A percentile compares a stretch with the other conserved stretches of the same genome.
Evolutionary conservation across 345 rosid genomes (phyloP).

Genomic region (Ceriops zippeliana): DNA sequence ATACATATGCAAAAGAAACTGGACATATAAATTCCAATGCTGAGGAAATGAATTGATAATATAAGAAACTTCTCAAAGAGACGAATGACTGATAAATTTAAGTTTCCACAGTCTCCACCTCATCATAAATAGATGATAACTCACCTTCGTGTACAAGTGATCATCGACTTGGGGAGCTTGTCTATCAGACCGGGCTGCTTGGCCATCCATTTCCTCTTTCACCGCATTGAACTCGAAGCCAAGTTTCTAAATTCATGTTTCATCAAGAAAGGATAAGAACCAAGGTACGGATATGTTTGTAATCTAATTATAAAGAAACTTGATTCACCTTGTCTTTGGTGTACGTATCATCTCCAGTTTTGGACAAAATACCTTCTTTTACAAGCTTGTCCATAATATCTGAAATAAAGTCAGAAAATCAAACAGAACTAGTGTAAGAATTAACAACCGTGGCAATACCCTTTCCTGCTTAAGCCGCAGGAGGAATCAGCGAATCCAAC

Average conservation of each 20-base stretch:
- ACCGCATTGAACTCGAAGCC: conserved; percentile 55
- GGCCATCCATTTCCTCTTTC: conserved; percentile 68
- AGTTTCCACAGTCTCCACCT: neutral
- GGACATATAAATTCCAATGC: too few species aligned
- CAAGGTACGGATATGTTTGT: neutral
- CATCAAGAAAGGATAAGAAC: conserved; percentile 1
- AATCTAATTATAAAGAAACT: neutral
- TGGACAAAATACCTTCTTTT: conserved; percentile 57
- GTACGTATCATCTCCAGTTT: conserved; percentile 60
- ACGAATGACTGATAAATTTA: neutral
- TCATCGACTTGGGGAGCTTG: conserved; percentile 50
- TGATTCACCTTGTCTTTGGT: conserved; percentile 46
- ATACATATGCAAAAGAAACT: too few species aligned
- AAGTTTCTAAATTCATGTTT: conserved; percentile 36
- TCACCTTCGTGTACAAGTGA: conserved; percentile 74
- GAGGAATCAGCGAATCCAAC: conserved; percentile 17
- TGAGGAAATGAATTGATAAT: too few species aligned
- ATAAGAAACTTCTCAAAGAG: too few species aligned
- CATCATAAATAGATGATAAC: conserved; percentile 5
- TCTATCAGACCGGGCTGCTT: conserved; percentile 26
- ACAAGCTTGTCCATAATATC: conserved; percentile 83
- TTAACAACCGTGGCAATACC: conserved; percentile 1
- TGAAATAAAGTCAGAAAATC: conserved; percentile 32
- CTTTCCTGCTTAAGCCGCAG: conserved; percentile 19
- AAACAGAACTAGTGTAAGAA: conserved; percentile 8